Evolutionary conservation across 176 grass and related monocot genomes (phyloP).

Genomic region (Carex myosuroides): DNA sequence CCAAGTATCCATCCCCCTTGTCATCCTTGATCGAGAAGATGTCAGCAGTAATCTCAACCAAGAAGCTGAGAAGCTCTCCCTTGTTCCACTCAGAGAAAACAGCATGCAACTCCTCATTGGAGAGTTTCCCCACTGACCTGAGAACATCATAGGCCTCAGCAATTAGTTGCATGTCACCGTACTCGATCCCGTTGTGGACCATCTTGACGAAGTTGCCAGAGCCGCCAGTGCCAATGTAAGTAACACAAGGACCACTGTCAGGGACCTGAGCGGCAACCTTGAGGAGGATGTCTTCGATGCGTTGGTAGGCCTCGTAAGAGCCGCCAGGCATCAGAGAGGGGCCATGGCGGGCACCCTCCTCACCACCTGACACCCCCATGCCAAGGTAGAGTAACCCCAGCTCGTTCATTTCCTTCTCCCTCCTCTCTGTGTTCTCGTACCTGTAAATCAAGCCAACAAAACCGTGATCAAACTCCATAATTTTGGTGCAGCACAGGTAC

Average conservation of each 20-base stretch:
- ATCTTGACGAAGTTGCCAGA: constrained; percentile 88
- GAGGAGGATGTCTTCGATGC: constrained; percentile 78
- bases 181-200: constrained; percentile 83
- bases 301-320: constrained; percentile 58
- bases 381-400: constrained; percentile 73
- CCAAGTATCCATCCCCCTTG: constrained; percentile 55
- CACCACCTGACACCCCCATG: constrained; percentile 75
- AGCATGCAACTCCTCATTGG: constrained; percentile 59
- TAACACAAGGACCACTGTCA: constrained; percentile 54
- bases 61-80: constrained; percentile 75
- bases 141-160: constrained; percentile 76
- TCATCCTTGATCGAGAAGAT: constrained; percentile 84
- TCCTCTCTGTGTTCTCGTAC: constrained; percentile 82
- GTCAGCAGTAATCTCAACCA: constrained; percentile 72
- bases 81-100: constrained; percentile 90
- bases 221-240: constrained; percentile 62
- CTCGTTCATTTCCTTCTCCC: constrained; percentile 65
- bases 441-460: constrained; percentile 12
- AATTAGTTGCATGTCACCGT: constrained; percentile 78
- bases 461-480: background rate
- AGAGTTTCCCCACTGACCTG: constrained; percentile 66
- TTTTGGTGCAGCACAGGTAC: background rate
- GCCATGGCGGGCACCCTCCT: constrained; percentile 70
- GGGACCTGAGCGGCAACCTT: constrained; percentile 71
- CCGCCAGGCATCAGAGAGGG: constrained; percentile 75